These are phyloP conservation scores for Colletotrichum australisinense DNA, from an alignment of 2,329 filamentous ascomycete species.

Conservation along the genomic window DNA sequence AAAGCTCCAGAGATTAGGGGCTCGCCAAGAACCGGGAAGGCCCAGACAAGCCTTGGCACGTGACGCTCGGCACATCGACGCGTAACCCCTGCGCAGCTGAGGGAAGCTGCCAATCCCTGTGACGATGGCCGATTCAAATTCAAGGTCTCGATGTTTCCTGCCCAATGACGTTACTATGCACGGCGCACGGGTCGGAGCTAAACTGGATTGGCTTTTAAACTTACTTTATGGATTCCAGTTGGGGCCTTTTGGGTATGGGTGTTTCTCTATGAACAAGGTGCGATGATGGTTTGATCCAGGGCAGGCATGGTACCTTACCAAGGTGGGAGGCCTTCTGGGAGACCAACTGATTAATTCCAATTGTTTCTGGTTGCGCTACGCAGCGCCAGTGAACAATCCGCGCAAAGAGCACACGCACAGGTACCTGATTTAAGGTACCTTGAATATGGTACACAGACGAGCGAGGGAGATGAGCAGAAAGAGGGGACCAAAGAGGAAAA, in stretches of 20 bases:
- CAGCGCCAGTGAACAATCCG: background rate
- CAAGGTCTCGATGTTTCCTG: background rate
- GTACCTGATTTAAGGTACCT: background rate
- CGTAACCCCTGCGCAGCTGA: slow-evolving; percentile 22
- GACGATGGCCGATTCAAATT: slow-evolving; percentile 11
- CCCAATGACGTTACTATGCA: slow-evolving; percentile 18
- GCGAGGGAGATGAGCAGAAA: background rate
- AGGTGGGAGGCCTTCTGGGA: no score
- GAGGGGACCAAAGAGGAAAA: background rate
- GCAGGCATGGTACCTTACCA: background rate
- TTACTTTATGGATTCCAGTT: background rate
- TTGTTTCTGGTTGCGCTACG: background rate
- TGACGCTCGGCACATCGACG: slow-evolving; percentile 30
- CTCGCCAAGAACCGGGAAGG: background rate
- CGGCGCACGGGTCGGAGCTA: slow-evolving; percentile 6
- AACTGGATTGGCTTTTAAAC: slow-evolving; percentile 7
- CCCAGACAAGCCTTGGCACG: slow-evolving; percentile 27
- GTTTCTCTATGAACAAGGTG: background rate
- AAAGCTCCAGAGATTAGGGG: no score
- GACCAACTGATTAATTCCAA: no score
- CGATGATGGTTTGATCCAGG: background rate
- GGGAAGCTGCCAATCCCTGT: background rate
- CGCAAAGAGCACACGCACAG: background rate
- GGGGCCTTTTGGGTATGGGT: background rate
- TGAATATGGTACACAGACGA: no score